Evolutionary conservation across 148 eudicot species (phyloP).

Genomic region (Diospyros lotus): DNA sequence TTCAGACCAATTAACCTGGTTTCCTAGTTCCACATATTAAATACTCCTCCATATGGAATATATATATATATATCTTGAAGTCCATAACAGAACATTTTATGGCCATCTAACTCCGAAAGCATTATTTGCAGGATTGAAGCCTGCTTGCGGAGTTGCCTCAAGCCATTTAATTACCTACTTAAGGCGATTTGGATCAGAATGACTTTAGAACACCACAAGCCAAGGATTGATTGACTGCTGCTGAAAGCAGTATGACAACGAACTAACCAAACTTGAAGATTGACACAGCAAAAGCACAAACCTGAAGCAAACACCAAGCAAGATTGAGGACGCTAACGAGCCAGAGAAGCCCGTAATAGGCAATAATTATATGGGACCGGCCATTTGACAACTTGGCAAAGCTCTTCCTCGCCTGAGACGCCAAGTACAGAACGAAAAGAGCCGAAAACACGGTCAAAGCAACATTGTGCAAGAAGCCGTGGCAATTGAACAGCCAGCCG

Average conservation of each 20-base stretch:
- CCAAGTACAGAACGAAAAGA: conserved; percentile 50
- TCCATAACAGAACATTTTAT: too few relatives aligned
- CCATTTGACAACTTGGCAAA: conserved; percentile 49
- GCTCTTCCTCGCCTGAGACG: conserved; percentile 53
- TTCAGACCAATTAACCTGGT: too few relatives aligned
- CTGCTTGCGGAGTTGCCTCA: too few relatives aligned
- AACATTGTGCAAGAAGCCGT: conserved; percentile 62
- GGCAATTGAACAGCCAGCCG: conserved; percentile 56
- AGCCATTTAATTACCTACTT: too few relatives aligned
- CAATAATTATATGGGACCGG: conserved; percentile 50
- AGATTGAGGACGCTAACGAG: conserved; percentile 63
- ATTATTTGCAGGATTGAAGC: too few relatives aligned
- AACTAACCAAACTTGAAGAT: not conserved
- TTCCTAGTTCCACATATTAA: too few relatives aligned
- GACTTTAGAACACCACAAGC: not conserved
- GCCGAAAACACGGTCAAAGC: conserved; percentile 46
- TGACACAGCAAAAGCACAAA: conserved; percentile 9
- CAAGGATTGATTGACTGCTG: not conserved
- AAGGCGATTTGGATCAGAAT: too few relatives aligned
- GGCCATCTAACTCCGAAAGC: too few relatives aligned
- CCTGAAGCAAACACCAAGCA: conserved; percentile 79
- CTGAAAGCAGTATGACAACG: not conserved
- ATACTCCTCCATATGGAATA: too few relatives aligned
- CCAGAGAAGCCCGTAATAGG: conserved; percentile 66
- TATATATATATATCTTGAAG: too few relatives aligned